These are phyloP conservation scores for Galerina sulciceps DNA, from an alignment of 768 basidiomycete species.

Conservation along the genomic window DNA sequence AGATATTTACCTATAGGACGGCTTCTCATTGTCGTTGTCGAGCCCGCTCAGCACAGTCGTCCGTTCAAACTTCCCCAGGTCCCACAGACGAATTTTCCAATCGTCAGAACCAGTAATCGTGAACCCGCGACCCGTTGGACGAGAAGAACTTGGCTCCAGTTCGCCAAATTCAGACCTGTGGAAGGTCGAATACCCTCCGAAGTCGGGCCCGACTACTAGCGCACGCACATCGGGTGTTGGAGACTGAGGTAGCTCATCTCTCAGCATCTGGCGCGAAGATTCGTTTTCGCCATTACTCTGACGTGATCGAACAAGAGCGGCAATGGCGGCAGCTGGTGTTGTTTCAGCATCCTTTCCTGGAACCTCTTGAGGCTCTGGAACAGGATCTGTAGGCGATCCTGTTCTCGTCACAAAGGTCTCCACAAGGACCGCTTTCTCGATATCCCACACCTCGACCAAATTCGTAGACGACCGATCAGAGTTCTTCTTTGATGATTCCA, in stretches of 20 bases:
- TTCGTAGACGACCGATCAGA: slow-evolving; percentile 48
- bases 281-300: slow-evolving; percentile 37
- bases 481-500: slow-evolving; percentile 56
- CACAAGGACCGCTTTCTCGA: slow-evolving; percentile 78
- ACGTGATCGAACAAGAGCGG: slow-evolving; percentile 75
- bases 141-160: slow-evolving; percentile 44
- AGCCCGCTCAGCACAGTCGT: slow-evolving; percentile 81
- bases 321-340: slow-evolving; percentile 75
- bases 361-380: slow-evolving; percentile 57
- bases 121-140: slow-evolving; percentile 61
- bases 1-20: slow-evolving; percentile 70
- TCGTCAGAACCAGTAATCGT: slow-evolving; percentile 92
- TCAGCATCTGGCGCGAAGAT: slow-evolving; percentile 15
- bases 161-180: slow-evolving; percentile 57
- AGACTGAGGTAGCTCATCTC: slow-evolving; percentile 26
- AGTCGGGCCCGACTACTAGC: slow-evolving; percentile 74
- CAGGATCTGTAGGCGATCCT: slow-evolving; percentile 47
- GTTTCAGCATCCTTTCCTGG: slow-evolving; percentile 59
- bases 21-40: slow-evolving; percentile 76
- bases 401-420: slow-evolving; percentile 76
- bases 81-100: slow-evolving; percentile 86
- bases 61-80: slow-evolving; percentile 71
- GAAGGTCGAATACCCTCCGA: slow-evolving; percentile 67
- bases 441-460: slow-evolving; percentile 90
- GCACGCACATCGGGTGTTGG: slow-evolving; percentile 73